Evolutionary conservation across 2,329 filamentous ascomycete genomes (phyloP), one percentile per base, ranked within the genome.

Genomic region (Cladosporium austrohemisphaericum): DNA sequence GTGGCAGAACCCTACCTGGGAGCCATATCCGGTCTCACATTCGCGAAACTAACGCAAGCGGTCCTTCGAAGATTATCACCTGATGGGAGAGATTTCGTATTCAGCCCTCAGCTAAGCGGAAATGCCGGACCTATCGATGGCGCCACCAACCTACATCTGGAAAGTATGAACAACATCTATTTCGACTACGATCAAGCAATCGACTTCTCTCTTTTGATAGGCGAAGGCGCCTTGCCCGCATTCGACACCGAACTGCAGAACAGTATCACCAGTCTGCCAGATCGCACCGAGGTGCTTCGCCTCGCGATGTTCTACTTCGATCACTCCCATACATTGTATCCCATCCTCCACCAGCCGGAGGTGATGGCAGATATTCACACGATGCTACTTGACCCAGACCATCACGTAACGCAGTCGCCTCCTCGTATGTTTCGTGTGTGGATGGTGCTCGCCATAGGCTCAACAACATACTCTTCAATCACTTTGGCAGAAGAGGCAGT

Each of bases 381-480:
- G 14, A 58, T 69, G 2, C 35, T 41, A 13, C 10, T 28, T 6
- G 41, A 51, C 38, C 48, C 41, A 2, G 43, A 48, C 5, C 22
- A 43, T 29, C 26, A 20, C 10, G 14, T 41, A 20, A 32, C 20
- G 3, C 36, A 32, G 9, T 53, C 51, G 38, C 64, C 70, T 1
- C 55, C 69, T 1, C 64, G 59, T 44, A 52, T 67, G 5, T 75
- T 72, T 50, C 62, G 68, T 16, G 64, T 75, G n/a, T 76, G 72
- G 72, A 76, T 76, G 70, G 67, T 76, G 2, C 58, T 76, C 3
- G 73, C 72, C 4, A 75, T 75, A 22, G 72, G 72, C 1, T 72
- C 72, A 0, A 75, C 72, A 0, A 66, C 72, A 0, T 67, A 70
- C 51, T 74, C 61, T 5, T 72, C 73, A 0, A 67, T 76, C 1